phyloP scores from a whole-genome alignment of 2,329 filamentous ascomycete genomes.

The Cercospora canescens region DNA sequence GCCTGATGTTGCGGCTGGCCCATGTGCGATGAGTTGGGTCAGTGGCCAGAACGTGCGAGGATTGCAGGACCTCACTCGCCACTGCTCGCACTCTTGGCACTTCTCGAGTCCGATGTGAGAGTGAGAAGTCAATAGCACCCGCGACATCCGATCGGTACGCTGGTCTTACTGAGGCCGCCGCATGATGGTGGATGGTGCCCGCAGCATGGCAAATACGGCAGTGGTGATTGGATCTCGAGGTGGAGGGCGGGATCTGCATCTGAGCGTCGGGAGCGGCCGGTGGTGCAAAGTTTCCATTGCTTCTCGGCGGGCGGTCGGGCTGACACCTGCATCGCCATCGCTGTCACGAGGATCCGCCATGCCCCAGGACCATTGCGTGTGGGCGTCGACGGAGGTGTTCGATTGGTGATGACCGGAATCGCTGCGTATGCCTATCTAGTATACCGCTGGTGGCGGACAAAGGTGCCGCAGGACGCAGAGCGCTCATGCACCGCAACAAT shows the following conservation, averaged over 20 bases:
- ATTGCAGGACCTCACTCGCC: neutral
- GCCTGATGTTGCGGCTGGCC: conserved; percentile 12
- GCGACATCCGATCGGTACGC: neutral
- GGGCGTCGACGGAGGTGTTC: neutral
- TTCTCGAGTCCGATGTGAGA: neutral
- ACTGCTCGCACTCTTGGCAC: neutral
- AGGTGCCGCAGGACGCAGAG: neutral
- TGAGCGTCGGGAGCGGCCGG: neutral
- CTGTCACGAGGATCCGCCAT: conserved; percentile 3
- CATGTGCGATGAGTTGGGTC: neutral
- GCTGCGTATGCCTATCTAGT: neutral
- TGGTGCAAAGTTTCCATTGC: neutral
- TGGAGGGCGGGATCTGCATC: neutral
- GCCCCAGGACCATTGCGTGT: neutral
- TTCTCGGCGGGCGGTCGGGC: neutral
- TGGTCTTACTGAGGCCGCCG: neutral
- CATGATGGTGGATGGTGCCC: neutral
- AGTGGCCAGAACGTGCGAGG: neutral
- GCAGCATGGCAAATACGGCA: neutral
- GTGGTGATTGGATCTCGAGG: neutral
- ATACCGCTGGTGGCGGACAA: conserved; percentile 5
- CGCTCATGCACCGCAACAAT: neutral
- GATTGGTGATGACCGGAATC: neutral
- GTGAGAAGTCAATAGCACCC: neutral
- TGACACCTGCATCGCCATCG: neutral